These are phyloP conservation scores for Lavandula angustifolia DNA, from an alignment of 257 asterid genomes.

Conservation along the genomic window DNA sequence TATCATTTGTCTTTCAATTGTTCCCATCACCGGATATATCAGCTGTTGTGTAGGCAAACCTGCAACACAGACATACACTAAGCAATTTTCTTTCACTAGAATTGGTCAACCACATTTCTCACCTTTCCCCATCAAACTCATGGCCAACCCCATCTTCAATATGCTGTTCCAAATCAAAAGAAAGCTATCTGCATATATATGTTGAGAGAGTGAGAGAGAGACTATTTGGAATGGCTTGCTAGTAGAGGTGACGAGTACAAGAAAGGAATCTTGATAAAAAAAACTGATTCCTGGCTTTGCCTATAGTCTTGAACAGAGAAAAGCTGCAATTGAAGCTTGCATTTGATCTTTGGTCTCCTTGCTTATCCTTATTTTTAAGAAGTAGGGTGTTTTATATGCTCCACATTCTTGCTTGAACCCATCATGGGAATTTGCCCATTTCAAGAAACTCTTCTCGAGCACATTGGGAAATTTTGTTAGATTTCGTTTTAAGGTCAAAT, in stretches of 20 bases:
- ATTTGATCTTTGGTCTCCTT: neutral
- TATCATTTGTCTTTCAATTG: constrained; percentile 60
- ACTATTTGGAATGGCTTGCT: constrained; percentile 48
- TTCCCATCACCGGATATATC: constrained; percentile 63
- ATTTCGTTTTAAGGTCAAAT: no score
- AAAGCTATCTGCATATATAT: constrained; percentile 18
- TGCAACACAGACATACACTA: constrained; percentile 21
- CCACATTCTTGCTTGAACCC: neutral
- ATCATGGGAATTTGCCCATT: no score
- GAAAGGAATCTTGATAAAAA: constrained; percentile 51
- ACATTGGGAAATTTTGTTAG: no score
- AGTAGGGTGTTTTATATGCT: neutral
- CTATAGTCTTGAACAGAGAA: constrained; percentile 17
- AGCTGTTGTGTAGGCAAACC: constrained; percentile 70
- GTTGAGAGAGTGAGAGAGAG: constrained; percentile 16
- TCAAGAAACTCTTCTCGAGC: no score
- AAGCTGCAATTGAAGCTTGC: constrained; percentile 22
- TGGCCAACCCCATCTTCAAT: constrained; percentile 62
- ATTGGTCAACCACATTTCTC: constrained; percentile 1
- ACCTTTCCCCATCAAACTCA: constrained; percentile 85
- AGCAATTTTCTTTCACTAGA: neutral
- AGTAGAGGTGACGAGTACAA: constrained; percentile 28
- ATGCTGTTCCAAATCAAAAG: neutral
- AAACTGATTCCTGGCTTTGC: constrained; percentile 48
- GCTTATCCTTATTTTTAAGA: neutral